A percentile compares a stretch with the other conserved stretches of the same genome.
phyloP scores from a whole-genome alignment of 805 yeast genomes.

The Teunomyces aglyptinius region DNA sequence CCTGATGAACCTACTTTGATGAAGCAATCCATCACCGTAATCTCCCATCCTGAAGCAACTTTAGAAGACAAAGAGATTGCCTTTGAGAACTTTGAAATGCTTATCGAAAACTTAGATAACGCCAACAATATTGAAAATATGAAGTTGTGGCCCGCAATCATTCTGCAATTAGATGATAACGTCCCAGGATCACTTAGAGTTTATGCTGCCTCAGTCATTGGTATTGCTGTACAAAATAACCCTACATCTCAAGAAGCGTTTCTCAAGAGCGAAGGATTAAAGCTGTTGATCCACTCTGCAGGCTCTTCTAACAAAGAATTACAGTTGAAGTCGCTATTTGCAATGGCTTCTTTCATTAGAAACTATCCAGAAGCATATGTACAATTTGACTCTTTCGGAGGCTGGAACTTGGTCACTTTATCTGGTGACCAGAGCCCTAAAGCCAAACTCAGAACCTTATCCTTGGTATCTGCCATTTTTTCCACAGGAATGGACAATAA shows the following conservation, averaged over 20 bases:
- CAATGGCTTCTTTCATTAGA: slow-evolving; percentile 69
- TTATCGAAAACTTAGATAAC: slow-evolving; percentile 89
- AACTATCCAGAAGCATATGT: slow-evolving; percentile 59
- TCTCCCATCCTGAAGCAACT: slow-evolving; percentile 55
- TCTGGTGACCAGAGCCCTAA: slow-evolving; percentile 35
- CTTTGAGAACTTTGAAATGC: slow-evolving; percentile 88
- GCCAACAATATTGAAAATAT: slow-evolving; percentile 88
- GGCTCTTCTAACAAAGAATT: slow-evolving; percentile 28
- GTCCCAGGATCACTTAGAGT: slow-evolving; percentile 43
- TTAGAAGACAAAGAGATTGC: slow-evolving; percentile 69
- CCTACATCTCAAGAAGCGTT: slow-evolving; percentile 69
- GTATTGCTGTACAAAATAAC: slow-evolving; percentile 93
- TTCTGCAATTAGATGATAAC: slow-evolving; percentile 49
- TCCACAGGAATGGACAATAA: slow-evolving; percentile 49
- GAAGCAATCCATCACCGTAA: slow-evolving; percentile 70
- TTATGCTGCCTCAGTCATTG: slow-evolving; percentile 70
- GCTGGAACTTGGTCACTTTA: slow-evolving; percentile 55
- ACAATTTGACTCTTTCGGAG: slow-evolving; percentile 54
- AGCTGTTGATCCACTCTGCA: slow-evolving; percentile 42
- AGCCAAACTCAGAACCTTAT: slow-evolving; percentile 51
- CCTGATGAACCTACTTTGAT: slow-evolving; percentile 88
- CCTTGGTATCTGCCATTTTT: slow-evolving; percentile 57
- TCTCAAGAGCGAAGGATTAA: slow-evolving; percentile 49
- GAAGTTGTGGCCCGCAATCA: slow-evolving; percentile 73
- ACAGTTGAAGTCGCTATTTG: slow-evolving; percentile 68